Evolutionary conservation across 1,284 basidiomycete genomes (phyloP).

Genomic region (Puccinia triticina): DNA sequence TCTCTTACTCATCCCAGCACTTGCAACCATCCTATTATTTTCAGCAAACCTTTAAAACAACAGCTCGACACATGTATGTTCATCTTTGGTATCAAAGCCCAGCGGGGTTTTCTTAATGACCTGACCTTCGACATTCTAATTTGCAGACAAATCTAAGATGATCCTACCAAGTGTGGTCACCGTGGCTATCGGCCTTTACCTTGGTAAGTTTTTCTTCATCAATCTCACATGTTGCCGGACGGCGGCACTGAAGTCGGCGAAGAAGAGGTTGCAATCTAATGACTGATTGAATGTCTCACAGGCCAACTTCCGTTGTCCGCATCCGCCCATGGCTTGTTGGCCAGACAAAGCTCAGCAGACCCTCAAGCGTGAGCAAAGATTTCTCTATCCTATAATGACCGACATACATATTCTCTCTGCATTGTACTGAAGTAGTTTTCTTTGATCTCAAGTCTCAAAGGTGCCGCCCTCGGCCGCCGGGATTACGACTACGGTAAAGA

Average conservation of each 20-base stretch:
- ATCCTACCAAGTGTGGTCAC: background rate
- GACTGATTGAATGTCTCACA: background rate
- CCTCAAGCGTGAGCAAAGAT: background rate
- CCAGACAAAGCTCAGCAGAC: background rate
- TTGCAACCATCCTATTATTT: too few species aligned
- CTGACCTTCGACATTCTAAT: background rate
- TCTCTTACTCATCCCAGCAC: background rate
- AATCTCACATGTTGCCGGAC: background rate
- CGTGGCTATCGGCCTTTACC: background rate
- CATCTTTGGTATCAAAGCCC: background rate
- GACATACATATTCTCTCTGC: too few species aligned
- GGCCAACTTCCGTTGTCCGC: background rate
- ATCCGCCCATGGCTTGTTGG: background rate
- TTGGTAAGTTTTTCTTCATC: background rate
- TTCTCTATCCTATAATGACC: background rate
- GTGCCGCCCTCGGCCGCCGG: conserved; percentile 5
- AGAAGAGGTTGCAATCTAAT: background rate
- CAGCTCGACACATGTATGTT: background rate
- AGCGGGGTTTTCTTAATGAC: background rate
- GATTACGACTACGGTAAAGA: background rate
- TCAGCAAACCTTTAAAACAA: background rate
- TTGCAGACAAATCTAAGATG: background rate
- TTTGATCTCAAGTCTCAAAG: background rate
- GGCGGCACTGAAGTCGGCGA: too few species aligned
- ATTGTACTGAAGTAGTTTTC: too few species aligned